phyloP scores from a whole-genome alignment of 768 basidiomycete species.

The Clitopilus hobsonii region DNA sequence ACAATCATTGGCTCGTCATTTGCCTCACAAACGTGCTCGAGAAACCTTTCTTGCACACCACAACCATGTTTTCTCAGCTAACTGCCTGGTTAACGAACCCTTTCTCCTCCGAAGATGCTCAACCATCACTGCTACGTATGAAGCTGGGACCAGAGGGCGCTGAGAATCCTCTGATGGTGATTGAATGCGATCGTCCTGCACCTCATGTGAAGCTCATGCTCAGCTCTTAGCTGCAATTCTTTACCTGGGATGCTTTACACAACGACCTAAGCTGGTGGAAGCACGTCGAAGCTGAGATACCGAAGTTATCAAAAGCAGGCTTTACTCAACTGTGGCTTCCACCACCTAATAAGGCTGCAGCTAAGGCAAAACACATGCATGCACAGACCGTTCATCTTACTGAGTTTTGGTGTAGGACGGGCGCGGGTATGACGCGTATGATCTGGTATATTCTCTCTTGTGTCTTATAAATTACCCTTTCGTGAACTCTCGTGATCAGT shows the following conservation, averaged over 20 bases:
- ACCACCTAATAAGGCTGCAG: constrained; percentile 76
- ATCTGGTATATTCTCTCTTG: constrained; percentile 47
- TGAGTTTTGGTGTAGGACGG: constrained; percentile 42
- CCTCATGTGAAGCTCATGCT: constrained; percentile 1
- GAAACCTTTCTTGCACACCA: background rate
- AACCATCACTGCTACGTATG: constrained; percentile 54
- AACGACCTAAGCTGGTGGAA: constrained; percentile 74
- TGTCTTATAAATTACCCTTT: background rate
- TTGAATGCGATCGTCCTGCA: constrained; percentile 8
- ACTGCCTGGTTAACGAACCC: constrained; percentile 22
- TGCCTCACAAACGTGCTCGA: background rate
- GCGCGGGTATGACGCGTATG: constrained; percentile 84
- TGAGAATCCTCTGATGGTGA: constrained; percentile 67
- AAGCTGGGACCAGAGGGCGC: constrained; percentile 47
- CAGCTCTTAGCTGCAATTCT: constrained; percentile 66
- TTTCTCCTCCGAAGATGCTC: constrained; percentile 7
- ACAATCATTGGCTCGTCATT: background rate
- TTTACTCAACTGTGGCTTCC: constrained; percentile 83
- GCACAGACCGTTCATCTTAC: background rate
- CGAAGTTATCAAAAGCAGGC: constrained; percentile 59
- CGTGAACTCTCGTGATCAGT: constrained; percentile 35
- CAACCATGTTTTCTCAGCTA: constrained; percentile 24
- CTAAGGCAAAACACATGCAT: constrained; percentile 27
- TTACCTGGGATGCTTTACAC: constrained; percentile 71
- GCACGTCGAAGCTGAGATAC: constrained; percentile 63